Base-by-base conservation (phyloP, 2,329 filamentous ascomycete species). In the Dothideomycetes sp. region DNA sequence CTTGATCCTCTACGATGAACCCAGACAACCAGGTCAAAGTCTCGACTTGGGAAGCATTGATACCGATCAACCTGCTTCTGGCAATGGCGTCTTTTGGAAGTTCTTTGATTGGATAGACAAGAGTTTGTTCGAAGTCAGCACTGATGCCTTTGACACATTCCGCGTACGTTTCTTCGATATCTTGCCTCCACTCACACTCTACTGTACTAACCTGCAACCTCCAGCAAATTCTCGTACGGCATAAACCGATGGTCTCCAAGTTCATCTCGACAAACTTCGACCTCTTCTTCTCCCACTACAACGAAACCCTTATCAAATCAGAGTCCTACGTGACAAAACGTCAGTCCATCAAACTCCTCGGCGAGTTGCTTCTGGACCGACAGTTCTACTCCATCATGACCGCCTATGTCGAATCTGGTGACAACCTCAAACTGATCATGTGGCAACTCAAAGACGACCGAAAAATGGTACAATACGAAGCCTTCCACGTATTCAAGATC, bases 381-480 rank as follows among this genome's bases (percentile, higher is more conserved):
- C 86, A 89, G 48, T 96, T 98, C 64, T 98, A 98, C 68, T 86
- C 80, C 57, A 86, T 96, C 57, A 98, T 98, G 91, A 96, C 89
- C 43, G 79, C 83, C 47, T 98, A 96, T 59, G 91, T 98, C 44
- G 88, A 94, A 60, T 81, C 83, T 34, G 88, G 88, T 45, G 89
- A 96, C 59, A 88, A 98, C 58, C 74, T 98, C 52, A 98, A 98
- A 67, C 83, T 96, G 49, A 91, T 88, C 67, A 98, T 98, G 91
- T 96, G 94, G 62, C 71, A 98, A 45, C 69, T 98, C 46, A 81
- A 87, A 51, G 91, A 96, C 61, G 89, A 96, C 62, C 78, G 89
- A 52, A 91, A 94, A 63, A 98, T 98, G 88, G 91, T 98, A 47
- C 91, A 96, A 64, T 98, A 98, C 60, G 91, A 98, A 62, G 91